Conservation (phyloP, 2,329 filamentous ascomycete species). For the Albifimbria verrucaria region DNA sequence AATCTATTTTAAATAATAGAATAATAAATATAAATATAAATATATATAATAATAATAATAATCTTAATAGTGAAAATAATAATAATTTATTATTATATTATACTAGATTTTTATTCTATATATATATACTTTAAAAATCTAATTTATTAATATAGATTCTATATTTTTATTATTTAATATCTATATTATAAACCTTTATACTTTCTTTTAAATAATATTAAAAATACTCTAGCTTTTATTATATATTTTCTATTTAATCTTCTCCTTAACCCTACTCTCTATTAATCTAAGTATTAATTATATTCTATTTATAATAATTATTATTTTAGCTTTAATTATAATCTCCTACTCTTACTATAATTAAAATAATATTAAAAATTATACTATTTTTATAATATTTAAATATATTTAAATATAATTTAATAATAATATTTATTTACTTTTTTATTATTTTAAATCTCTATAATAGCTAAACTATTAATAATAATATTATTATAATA, state of each 20-base stretch:
- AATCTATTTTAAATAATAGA: neutral
- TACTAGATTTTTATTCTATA: neutral
- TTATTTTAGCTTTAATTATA: neutral
- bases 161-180: neutral
- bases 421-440: neutral
- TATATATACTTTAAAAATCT: neutral
- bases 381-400: neutral
- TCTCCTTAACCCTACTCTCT: neutral
- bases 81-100: neutral
- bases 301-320: neutral
- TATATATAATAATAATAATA: too few relatives aligned
- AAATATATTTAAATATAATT: slow-evolving; percentile 2
- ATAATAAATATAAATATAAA: too few relatives aligned
- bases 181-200: slow-evolving; percentile 1
- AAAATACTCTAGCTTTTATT: neutral
- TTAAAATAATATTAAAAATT: slow-evolving; percentile 1
- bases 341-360: slow-evolving; percentile 1
- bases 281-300: neutral
- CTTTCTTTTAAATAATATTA: slow-evolving; percentile 2
- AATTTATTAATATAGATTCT: neutral
- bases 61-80: too few relatives aligned
- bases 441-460: slow-evolving; percentile 1
- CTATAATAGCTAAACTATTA: slow-evolving; percentile 3
- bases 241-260: slow-evolving; percentile 1
- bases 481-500: slow-evolving; percentile 1